These are phyloP conservation scores for Kuraishia capsulata DNA, from an alignment of 805 yeast genomes.

Conservation along the genomic window DNA sequence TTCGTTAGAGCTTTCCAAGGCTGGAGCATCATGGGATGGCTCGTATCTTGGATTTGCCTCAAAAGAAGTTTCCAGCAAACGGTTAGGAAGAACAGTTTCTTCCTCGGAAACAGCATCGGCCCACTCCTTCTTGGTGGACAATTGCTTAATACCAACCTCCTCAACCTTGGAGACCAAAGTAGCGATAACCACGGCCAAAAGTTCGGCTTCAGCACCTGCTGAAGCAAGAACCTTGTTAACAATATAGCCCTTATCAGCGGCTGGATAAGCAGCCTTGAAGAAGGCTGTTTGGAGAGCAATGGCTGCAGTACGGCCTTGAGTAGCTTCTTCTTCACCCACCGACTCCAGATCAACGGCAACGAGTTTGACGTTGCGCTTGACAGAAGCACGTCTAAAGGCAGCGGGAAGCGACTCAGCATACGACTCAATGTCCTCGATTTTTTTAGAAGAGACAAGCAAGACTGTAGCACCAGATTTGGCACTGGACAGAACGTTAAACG, in stretches of 20 bases:
- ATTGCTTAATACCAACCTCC: slow-evolving; percentile 30
- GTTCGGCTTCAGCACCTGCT: slow-evolving; percentile 74
- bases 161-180: slow-evolving; percentile 53
- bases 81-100: slow-evolving; percentile 29
- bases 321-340: slow-evolving; percentile 58
- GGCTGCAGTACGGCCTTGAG: slow-evolving; percentile 65
- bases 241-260: slow-evolving; percentile 46
- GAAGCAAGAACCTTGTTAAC: slow-evolving; percentile 75
- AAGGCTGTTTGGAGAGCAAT: slow-evolving; percentile 74
- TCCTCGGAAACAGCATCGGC: slow-evolving; percentile 4
- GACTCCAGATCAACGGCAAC: slow-evolving; percentile 52
- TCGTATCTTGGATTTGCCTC: slow-evolving; percentile 50
- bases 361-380: slow-evolving; percentile 42
- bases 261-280: slow-evolving; percentile 65
- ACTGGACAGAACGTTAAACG: slow-evolving; percentile 55
- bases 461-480: slow-evolving; percentile 51
- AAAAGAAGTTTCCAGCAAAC: slow-evolving; percentile 58
- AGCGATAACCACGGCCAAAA: slow-evolving; percentile 63
- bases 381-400: slow-evolving; percentile 41
- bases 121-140: slow-evolving; percentile 25
- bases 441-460: slow-evolving; percentile 31
- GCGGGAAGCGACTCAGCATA: slow-evolving; percentile 45
- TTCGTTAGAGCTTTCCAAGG: slow-evolving; percentile 28
- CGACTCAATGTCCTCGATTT: slow-evolving; percentile 30
- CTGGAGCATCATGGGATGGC: slow-evolving; percentile 31